Evolutionary conservation across 352 stramenopile genomes (phyloP), one percentile per base, ranked within the genome.

Genomic region (Elongisporangium anandrum): DNA sequence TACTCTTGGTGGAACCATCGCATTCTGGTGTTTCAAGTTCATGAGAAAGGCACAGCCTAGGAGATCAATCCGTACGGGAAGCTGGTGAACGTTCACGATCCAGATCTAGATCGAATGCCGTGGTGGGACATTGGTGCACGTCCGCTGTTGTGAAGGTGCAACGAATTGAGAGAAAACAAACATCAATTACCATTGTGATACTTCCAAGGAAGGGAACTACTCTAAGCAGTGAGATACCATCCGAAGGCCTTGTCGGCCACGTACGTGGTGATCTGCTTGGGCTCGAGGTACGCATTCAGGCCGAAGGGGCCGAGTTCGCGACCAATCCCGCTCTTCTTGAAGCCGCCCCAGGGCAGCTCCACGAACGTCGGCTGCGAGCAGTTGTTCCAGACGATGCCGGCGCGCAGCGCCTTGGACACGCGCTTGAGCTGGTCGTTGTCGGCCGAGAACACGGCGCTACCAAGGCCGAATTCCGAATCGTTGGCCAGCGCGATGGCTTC

Each of bases 291-390:
- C 50, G 61, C 54, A 52, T 88, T 71, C 12, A 90, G 55, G 9
- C 80, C 80, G 41, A 88, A 88, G 1, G 77, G 76, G 15, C 80
- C 80, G 8, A 87, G 72, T 34, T 90, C 81, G 19, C 88, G 80
- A 9, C 88, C 88, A 15, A 87, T 76, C 17, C 88, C 88, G 55
- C 73, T 90, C 66, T 93, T 88, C 77, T 95, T 94, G 67, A 89
- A 77, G 5, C 88, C 88, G 17, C 88, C 88, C 75, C 90, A 96
- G 22, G 84, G 81, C 47, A 85, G 60, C 65, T 90, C 64, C 47
- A 88, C 73, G 48, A 85, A 79, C 50, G 60, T 70, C 45, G 76
- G 79, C 63, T 89, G 79, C 55, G 74, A 85, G 68, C 75, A 81
- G 66, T 89, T 89, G 61, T 78, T 79, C 79, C 79, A 89, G 16